These are phyloP conservation scores for Rhexocercosporidium sp. DNA, from an alignment of 2,329 filamentous ascomycete species.

Conservation along the genomic window DNA sequence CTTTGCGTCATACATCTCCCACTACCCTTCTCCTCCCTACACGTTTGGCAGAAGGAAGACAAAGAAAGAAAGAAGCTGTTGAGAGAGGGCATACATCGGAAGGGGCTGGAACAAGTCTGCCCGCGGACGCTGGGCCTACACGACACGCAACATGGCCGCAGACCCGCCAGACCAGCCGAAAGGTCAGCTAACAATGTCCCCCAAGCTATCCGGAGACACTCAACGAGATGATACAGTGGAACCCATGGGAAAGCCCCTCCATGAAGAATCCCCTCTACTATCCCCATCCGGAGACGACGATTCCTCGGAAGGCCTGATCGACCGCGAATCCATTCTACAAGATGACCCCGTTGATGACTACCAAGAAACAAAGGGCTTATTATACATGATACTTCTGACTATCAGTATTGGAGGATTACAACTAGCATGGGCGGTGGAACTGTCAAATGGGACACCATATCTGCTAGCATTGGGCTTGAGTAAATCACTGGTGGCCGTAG, in stretches of 20 bases:
- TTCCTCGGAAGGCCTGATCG: slow-evolving; percentile 45
- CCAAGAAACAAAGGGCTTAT: slow-evolving; percentile 77
- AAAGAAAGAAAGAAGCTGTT: neutral
- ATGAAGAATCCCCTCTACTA: slow-evolving; percentile 57
- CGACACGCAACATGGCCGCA: neutral
- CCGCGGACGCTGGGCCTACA: neutral
- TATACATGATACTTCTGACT: slow-evolving; percentile 86
- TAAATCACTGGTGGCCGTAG: slow-evolving; percentile 81
- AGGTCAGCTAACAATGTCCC: slow-evolving; percentile 10
- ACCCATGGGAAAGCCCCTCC: slow-evolving; percentile 38
- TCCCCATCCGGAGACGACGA: slow-evolving; percentile 48
- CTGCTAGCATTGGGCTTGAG: slow-evolving; percentile 80
- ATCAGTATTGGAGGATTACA: slow-evolving; percentile 87
- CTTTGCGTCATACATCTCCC: neutral
- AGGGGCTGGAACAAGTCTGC: neutral
- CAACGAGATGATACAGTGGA: slow-evolving; percentile 31
- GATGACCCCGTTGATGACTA: slow-evolving; percentile 52
- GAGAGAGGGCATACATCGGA: neutral
- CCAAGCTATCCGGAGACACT: slow-evolving; percentile 22
- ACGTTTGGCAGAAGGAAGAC: neutral
- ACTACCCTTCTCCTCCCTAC: neutral
- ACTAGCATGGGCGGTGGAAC: slow-evolving; percentile 93
- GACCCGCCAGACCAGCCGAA: slow-evolving; percentile 10
- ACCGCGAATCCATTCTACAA: slow-evolving; percentile 42
- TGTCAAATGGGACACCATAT: slow-evolving; percentile 90